Evolutionary conservation across 768 basidiomycete genomes (phyloP), one percentile per base, ranked within the genome.

Genomic region (Multifurca ochricompacta): DNA sequence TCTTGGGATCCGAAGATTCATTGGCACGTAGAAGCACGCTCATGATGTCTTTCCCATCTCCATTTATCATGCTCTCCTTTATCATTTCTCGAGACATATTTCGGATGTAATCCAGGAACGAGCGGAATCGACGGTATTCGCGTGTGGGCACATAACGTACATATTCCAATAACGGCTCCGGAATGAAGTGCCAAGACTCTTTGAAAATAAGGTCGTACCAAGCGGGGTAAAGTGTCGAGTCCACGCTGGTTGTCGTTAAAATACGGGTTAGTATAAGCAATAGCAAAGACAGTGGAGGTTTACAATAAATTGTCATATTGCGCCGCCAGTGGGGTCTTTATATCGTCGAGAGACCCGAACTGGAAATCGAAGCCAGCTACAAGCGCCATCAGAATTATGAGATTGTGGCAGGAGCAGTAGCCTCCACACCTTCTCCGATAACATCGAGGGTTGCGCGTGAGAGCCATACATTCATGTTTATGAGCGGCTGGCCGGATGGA

Each of bases 151-250:
- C 7, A 70, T 69, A 10, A 68, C 54, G 56, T 69, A 66, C 25
- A 60, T 56, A 8, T 7, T 59, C 51, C 41, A 69, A 51, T 4
- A 68, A 39, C 4, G 56, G 42, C 37, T 56, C 52, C 0, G 71
- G 70, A 13, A 71, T 34, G 45, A 61, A 66, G 14, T 48, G 49
- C 68, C 66, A 70, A 16, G 64, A 51, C 13, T 61, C 59, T 28
- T 63, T 61, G 56, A 69, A 54, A 9, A 54, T n/a, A n/a, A n/a
- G n/a, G n/a, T n/a, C n/a, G n/a, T n/a, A n/a, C n/a, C n/a, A n/a
- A n/a, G n/a, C n/a, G n/a, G 59, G 54, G 16, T 53, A 53, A 8
- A 55, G 37, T 16, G 28, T 23, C 7, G 48, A 42, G 19, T 42
- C 56, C 19, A 41, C 14, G 19, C 37, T 51, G 6, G 21, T 31